Evolutionary conservation across 345 rosid species (phyloP).

Genomic region (Draba incana): DNA sequence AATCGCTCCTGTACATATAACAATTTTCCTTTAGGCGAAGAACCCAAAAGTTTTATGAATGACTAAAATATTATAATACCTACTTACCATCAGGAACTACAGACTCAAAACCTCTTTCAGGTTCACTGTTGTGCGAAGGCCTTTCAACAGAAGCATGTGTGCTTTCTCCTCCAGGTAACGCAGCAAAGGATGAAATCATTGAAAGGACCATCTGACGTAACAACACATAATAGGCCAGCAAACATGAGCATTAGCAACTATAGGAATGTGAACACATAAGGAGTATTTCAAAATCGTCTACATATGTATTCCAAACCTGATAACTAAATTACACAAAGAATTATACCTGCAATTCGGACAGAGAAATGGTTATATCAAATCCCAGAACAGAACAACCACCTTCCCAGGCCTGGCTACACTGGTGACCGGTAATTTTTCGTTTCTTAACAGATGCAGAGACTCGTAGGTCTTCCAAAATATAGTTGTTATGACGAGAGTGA

Average conservation of each 20-base stretch:
- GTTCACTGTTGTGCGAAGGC: conserved; percentile 45
- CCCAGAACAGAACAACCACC: conserved; percentile 78
- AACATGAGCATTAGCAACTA: conserved; percentile 31
- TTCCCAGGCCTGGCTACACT: conserved; percentile 55
- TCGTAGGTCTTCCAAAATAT: conserved; percentile 66
- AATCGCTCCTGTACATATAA: conserved; percentile 65
- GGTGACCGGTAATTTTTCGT: conserved; percentile 43
- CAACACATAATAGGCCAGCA: conserved; percentile 35
- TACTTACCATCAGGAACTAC: conserved; percentile 76
- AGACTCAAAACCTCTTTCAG: conserved; percentile 51
- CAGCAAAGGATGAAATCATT: conserved; percentile 61
- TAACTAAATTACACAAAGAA: conserved; percentile 23
- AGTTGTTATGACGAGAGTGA: conserved; percentile 46
- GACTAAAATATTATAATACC: conserved; percentile 21
- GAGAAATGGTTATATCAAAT: conserved; percentile 65
- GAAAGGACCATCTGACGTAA: conserved; percentile 68
- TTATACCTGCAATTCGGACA: conserved; percentile 72
- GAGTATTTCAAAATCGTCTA: background rate
- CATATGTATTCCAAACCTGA: background rate
- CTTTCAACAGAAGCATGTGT: conserved; percentile 43
- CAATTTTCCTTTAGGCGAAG: conserved; percentile 25
- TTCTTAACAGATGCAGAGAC: conserved; percentile 58
- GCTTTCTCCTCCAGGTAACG: conserved; percentile 46
- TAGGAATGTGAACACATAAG: conserved; percentile 26
- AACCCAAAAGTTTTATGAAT: conserved; percentile 33